Evolutionary conservation across 176 grass and related monocot genomes (phyloP), one percentile per base, ranked within the genome.

Genomic region (Thinopyrum elongatum): DNA sequence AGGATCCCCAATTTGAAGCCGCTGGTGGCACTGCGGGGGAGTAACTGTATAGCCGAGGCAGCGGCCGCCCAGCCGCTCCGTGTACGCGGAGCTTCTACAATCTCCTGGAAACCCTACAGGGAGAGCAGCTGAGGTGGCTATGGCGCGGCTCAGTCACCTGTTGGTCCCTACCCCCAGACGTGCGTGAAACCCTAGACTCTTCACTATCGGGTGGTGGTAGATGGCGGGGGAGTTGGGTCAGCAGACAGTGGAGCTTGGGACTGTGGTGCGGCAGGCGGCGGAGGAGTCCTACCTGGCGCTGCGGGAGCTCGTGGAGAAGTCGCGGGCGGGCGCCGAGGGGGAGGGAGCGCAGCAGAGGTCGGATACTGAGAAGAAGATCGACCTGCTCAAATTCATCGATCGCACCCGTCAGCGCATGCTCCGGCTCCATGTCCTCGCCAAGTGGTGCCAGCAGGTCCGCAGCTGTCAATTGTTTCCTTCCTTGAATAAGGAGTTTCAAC

Each of bases 341-440:
- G 87, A 91, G 39, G 76, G 39, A 25, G 83, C 63, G 8, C 90
- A 87, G 58, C 88, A 90, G 88, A 65, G 91, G 14, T 99, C 97
- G 4, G 97, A 96, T 72, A 59, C 92, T 10, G 94, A 99, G 97
- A 99, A 99, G 88, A 99, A 99, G 93, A 96, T 96, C 11, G 97
- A 99, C 70, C 83, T 99, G 81, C 97, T 99, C 83, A 99, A 99
- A 85, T 99, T 99, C 87, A 91, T 99, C 6, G 83, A 79, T 14
- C 87, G 90, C 35, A 97, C 94, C 3, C 90, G 94, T 75, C 97
- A 99, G 90, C 94, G 97, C 65, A 99, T 99, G 94, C 97, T 99
- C 62, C 97, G 97, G 7, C 92, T 99, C 61, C 94, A 99, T 74
- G 97, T 99, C 29, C 97, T 99, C 12, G 92, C 94, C 85, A 99